Base-by-base conservation (phyloP, 495 filamentous ascomycete genomes). In the Hapsidospora chrysogenum region DNA sequence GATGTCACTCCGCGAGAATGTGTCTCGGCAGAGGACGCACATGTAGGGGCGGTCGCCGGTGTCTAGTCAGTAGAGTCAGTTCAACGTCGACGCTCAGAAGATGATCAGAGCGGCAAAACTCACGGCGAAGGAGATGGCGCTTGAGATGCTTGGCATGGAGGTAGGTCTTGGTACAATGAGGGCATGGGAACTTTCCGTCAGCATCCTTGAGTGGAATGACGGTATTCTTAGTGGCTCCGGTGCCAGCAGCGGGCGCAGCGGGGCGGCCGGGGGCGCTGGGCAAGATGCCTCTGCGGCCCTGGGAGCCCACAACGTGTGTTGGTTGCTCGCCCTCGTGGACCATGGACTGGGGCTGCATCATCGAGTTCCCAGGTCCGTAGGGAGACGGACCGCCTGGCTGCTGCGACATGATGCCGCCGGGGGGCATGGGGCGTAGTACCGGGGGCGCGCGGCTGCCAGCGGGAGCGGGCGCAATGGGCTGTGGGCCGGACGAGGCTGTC, bases 1-100 rank as follows among this genome's bases (percentile, higher is more conserved):
- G 43, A 97, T 97, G 54, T 97, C 89, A 63, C 83, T 92, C 51
- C 89, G 76, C 17, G 86, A 94, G 60, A 97, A 97, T n/a, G 83
- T 95, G 56, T 97, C 89, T 53, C 85, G 80, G 63, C 89, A 97
- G 29, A 97, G 68, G 41, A 85, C 78, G 61, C 89, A 97, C 72
- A 84, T 84, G 62, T 97, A 97, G 18, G 89, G 89, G 35, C 89
- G 80, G 52, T 92, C 85, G 45, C 89, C 89, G 40, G 89, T 93
- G 59, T 97, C 85, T 92, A 43, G 18, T 23, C 41, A 35, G 36
- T 18, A 11, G 29, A 39, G 31, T 53, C 36, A 48, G 27, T n/a
- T n/a, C 46, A 42, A 38, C 46, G 37, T 31, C 33, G 37, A 43
- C 46, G 37, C 50, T 36, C 21, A 43, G 17, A 13, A 25, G 25